phyloP scores from a whole-genome alignment of 352 stramenopile genomes.

The Globisporangium nodosum region DNA sequence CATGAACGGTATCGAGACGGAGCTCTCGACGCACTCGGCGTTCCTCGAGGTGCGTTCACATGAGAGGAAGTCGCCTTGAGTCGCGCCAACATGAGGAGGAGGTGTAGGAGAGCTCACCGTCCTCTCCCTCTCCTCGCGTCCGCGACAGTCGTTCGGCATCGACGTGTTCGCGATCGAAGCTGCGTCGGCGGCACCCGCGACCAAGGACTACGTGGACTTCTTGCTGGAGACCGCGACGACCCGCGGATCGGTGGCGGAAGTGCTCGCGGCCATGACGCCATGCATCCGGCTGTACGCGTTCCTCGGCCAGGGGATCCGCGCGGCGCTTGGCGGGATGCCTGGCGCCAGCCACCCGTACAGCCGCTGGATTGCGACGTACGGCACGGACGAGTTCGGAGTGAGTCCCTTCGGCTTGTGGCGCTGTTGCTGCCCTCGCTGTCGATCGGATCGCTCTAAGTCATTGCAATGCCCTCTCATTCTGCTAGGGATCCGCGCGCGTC shows the following conservation, averaged over 20 bases:
- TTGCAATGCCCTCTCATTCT: background rate
- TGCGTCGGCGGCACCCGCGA: slow-evolving; percentile 22
- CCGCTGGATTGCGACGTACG: slow-evolving; percentile 46
- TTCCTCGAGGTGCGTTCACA: slow-evolving; percentile 29
- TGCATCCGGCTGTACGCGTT: slow-evolving; percentile 51
- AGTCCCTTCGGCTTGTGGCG: background rate
- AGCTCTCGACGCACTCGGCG: slow-evolving; percentile 35
- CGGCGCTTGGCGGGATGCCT: slow-evolving; percentile 6
- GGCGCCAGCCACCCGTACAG: slow-evolving; percentile 22
- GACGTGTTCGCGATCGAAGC: slow-evolving; percentile 27
- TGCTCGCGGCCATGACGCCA: slow-evolving; percentile 49
- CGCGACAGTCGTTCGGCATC: slow-evolving; percentile 30
- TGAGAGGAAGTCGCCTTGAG: background rate
- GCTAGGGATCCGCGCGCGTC: slow-evolving; percentile 15
- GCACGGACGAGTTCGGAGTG: slow-evolving; percentile 32
- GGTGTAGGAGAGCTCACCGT: background rate
- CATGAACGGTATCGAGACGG: slow-evolving; percentile 39
- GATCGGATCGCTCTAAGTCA: background rate
- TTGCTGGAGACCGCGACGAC: slow-evolving; percentile 34
- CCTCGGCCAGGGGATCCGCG: slow-evolving; percentile 26
- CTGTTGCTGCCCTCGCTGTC: background rate
- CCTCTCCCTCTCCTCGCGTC: background rate
- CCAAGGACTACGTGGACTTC: slow-evolving; percentile 43
- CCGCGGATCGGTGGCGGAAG: slow-evolving; percentile 23
- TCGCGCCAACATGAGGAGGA: too few species aligned